Conservation (phyloP, 495 filamentous ascomycete genomes). For the Xylaria cubensis region DNA sequence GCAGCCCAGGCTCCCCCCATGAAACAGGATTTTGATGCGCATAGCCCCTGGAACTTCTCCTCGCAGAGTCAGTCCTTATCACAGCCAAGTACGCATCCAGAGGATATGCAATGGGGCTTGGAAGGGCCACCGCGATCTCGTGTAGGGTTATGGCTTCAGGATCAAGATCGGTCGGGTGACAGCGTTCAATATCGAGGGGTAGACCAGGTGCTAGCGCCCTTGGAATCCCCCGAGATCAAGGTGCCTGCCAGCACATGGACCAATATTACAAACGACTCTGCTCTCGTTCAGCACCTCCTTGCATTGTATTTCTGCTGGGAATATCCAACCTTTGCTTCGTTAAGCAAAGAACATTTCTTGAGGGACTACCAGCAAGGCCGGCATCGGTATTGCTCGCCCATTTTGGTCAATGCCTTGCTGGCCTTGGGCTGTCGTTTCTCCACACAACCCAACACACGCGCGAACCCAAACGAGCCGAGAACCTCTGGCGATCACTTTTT, state of each 20-base stretch:
- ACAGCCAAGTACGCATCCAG: constrained; percentile 48
- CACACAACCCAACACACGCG: constrained; percentile 65
- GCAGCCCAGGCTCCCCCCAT: constrained; percentile 31
- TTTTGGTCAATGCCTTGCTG: constrained; percentile 78
- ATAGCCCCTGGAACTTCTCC: constrained; percentile 53
- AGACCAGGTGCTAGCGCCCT: constrained; percentile 47
- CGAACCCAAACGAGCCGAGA: constrained; percentile 63
- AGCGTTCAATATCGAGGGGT: constrained; percentile 38
- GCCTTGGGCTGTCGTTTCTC: constrained; percentile 78
- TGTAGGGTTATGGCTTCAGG: constrained; percentile 49
- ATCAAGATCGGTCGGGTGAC: constrained; percentile 32
- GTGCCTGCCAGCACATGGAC: constrained; percentile 63
- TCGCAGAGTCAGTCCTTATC: constrained; percentile 48
- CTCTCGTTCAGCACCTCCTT: constrained; percentile 67
- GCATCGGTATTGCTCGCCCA: constrained; percentile 69
- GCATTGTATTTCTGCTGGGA: constrained; percentile 83
- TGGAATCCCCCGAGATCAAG: constrained; percentile 43
- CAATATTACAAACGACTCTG: constrained; percentile 60
- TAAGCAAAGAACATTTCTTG: constrained; percentile 76
- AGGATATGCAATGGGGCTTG: constrained; percentile 47
- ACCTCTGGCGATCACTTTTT: constrained; percentile 80
- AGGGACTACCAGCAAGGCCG: constrained; percentile 64
- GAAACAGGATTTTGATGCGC: constrained; percentile 45
- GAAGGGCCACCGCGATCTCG: constrained; percentile 47
- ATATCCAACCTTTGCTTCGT: constrained; percentile 74